These are phyloP conservation scores for Curvularia eragrostidis DNA, from an alignment of 2,329 filamentous ascomycete species.

Conservation along the genomic window DNA sequence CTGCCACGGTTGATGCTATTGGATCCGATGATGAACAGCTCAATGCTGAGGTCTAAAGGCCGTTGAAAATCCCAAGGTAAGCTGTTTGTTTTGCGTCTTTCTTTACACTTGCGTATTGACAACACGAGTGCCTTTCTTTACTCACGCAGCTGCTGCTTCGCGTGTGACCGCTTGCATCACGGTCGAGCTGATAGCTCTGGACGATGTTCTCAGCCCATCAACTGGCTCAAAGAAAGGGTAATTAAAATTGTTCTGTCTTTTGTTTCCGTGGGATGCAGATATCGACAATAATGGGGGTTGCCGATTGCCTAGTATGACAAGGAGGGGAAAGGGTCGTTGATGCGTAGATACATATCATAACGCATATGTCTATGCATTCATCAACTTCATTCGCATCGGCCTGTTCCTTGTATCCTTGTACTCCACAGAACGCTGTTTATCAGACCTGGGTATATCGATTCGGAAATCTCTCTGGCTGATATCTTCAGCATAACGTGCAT, in stretches of 20 bases:
- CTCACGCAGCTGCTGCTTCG: background rate
- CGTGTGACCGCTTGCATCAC: background rate
- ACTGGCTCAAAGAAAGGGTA: background rate
- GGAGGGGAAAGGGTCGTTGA: background rate
- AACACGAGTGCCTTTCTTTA: background rate
- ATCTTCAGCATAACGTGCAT: background rate
- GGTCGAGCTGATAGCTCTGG: background rate
- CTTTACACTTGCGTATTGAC: background rate
- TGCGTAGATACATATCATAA: background rate
- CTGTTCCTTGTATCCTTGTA: background rate
- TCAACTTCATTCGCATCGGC: background rate
- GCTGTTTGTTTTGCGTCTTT: background rate
- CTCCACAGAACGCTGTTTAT: background rate
- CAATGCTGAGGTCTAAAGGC: slow-evolving; percentile 24
- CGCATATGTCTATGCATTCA: background rate
- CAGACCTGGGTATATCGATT: background rate
- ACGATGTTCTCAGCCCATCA: too few species aligned
- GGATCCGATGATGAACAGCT: slow-evolving; percentile 11
- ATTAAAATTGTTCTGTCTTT: background rate
- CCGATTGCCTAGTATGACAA: background rate
- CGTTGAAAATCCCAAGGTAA: background rate
- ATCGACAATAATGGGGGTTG: background rate
- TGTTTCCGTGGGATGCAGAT: background rate
- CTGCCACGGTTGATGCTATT: slow-evolving; percentile 5
- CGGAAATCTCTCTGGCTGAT: background rate